These are phyloP conservation scores for Uncinocarpus reesii DNA, from an alignment of 2,329 filamentous ascomycete species.

Conservation along the genomic window DNA sequence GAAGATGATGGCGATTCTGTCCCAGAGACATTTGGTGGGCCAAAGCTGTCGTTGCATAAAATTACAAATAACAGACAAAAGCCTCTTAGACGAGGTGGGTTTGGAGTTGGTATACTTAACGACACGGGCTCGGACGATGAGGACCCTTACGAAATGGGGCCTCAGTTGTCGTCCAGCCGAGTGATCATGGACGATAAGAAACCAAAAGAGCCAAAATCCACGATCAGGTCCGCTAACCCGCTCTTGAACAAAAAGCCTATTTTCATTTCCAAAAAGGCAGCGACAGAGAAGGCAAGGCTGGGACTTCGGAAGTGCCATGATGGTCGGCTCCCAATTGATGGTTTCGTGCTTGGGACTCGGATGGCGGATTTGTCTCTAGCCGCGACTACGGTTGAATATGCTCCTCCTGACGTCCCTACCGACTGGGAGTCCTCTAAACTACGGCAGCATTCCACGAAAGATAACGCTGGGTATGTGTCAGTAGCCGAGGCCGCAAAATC, in stretches of 20 bases:
- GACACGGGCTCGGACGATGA: conserved; percentile 93
- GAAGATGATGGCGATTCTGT: conserved; percentile 24
- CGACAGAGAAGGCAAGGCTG: conserved; percentile 33
- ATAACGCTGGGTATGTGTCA: conserved; percentile 47
- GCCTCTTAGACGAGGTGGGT: conserved; percentile 50
- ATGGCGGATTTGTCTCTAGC: conserved; percentile 41
- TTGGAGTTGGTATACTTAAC: conserved; percentile 82
- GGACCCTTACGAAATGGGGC: conserved; percentile 84
- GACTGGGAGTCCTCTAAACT: conserved; percentile 61
- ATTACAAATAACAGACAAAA: conserved; percentile 40
- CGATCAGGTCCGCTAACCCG: conserved; percentile 51
- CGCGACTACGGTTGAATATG: conserved; percentile 35
- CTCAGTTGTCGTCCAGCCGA: conserved; percentile 77
- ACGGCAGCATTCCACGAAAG: conserved; percentile 24
- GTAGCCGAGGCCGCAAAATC: conserved; percentile 67
- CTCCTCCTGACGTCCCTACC: conserved; percentile 34
- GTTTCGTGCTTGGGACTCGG: conserved; percentile 61
- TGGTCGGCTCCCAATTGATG: conserved; percentile 65
- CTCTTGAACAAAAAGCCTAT: conserved; percentile 57
- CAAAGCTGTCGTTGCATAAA: conserved; percentile 24
- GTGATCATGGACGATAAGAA: conserved; percentile 66
- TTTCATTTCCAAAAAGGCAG: conserved; percentile 60
- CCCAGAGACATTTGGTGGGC: conserved; percentile 28
- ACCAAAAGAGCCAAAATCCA: conserved; percentile 57
- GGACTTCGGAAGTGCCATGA: conserved; percentile 67